Evolutionary conservation across 352 stramenopile genomes (phyloP).

Genomic region (Pythium coloratum): DNA sequence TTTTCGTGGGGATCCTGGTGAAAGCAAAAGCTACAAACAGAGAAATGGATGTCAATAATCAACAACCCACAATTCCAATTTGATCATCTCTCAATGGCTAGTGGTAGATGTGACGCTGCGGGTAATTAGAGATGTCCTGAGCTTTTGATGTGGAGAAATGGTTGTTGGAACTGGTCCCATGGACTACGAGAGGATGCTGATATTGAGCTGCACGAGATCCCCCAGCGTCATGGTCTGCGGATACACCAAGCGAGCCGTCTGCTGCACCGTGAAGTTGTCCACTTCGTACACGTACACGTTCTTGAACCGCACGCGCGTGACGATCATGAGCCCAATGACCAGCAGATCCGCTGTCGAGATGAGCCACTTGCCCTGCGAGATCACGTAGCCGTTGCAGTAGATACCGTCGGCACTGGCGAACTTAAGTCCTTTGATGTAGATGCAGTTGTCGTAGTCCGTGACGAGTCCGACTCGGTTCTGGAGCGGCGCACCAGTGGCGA

Average conservation of each 20-base stretch:
- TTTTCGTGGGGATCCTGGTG: not conserved
- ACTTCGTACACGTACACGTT: constrained; percentile 56
- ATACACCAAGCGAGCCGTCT: constrained; percentile 30
- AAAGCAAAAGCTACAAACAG: not conserved
- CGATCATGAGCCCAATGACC: constrained; percentile 46
- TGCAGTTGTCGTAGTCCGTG: constrained; percentile 48
- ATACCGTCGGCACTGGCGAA: constrained; percentile 48
- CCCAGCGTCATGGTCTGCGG: constrained; percentile 28
- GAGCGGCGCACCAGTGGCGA: constrained; percentile 23
- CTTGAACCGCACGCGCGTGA: constrained; percentile 34
- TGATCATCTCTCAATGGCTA: no score
- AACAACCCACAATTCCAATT: not conserved
- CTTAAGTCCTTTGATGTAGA: constrained; percentile 39
- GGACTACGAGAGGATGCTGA: constrained; percentile 5
- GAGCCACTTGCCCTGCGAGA: constrained; percentile 51
- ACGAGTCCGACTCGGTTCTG: constrained; percentile 31
- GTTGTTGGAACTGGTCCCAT: no score
- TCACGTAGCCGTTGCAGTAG: constrained; percentile 63
- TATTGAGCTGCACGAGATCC: constrained; percentile 28
- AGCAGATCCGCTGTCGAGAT: constrained; percentile 42
- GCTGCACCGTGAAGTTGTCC: constrained; percentile 25
- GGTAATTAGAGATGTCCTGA: no score
- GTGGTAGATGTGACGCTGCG: no score
- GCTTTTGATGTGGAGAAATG: no score
- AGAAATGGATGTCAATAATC: constrained; percentile 5